Conservation (phyloP, 805 yeast genomes). For the Lachancea quebecensis region DNA sequence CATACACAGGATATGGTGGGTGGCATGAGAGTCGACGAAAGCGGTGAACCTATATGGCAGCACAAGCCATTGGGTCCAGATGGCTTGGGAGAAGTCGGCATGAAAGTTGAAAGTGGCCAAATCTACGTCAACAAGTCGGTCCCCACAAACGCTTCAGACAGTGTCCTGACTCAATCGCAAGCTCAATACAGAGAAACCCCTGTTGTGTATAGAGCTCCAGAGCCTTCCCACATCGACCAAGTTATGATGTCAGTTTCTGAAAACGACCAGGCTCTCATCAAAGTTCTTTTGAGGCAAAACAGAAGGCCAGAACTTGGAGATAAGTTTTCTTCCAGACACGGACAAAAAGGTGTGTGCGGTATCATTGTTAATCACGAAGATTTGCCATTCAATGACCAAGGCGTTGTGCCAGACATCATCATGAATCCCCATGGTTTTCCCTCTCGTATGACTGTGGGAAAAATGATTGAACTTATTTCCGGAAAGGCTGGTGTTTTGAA, state of each 20-base stretch:
- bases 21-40: constrained; percentile 83
- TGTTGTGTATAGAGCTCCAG: constrained; percentile 88
- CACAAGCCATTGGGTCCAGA: constrained; percentile 87
- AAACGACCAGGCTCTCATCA: constrained; percentile 88
- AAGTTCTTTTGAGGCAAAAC: constrained; percentile 87
- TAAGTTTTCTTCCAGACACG: constrained; percentile 95
- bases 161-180: constrained; percentile 30
- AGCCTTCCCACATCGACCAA: constrained; percentile 90
- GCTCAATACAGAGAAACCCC: constrained; percentile 83
- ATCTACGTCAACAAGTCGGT: constrained; percentile 89
- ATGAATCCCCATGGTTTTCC: constrained; percentile 99
- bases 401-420: constrained; percentile 95
- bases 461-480: constrained; percentile 91
- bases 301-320: constrained; percentile 98
- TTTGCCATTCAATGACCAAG: constrained; percentile 94
- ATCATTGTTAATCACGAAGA: constrained; percentile 97
- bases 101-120: constrained; percentile 84
- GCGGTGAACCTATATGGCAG: constrained; percentile 75
- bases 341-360: constrained; percentile 98
- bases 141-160: constrained; percentile 76
- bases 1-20: constrained; percentile 87
- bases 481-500: constrained; percentile 97
- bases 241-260: constrained; percentile 96
- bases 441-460: constrained; percentile 99
- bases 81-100: constrained; percentile 95